Conservation (phyloP, 225 moss, liverwort and hornwort genomes). For the Pseudoscleropodium purum region DNA sequence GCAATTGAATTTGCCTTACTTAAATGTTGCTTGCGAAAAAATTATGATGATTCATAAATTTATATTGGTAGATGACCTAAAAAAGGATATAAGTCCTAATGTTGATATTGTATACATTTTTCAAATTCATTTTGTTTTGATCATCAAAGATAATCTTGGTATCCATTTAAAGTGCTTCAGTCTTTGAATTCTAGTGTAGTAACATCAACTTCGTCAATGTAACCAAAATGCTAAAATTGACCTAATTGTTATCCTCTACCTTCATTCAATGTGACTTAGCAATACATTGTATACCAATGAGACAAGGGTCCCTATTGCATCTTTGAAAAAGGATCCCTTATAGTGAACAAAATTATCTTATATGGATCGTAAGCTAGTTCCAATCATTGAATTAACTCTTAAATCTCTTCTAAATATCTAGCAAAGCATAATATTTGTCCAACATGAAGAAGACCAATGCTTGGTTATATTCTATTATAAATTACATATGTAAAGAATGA, state of each 20-base stretch:
- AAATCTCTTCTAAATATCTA: background rate
- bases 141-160: background rate
- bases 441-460: background rate
- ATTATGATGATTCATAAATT: background rate
- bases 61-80: background rate
- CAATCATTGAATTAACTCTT: background rate
- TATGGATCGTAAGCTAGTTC: fast-evolving
- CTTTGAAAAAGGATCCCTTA: fast-evolving
- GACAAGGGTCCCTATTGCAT: background rate
- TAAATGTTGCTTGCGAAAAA: background rate
- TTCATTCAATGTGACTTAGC: background rate
- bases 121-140: background rate
- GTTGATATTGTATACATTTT: background rate
- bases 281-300: background rate
- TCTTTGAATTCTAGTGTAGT: background rate
- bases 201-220: background rate
- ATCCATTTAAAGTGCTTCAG: background rate
- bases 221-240: background rate
- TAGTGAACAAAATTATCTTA: background rate
- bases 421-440: fast-evolving
- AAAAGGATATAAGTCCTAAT: background rate
- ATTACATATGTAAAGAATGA: no score
- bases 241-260: no score
- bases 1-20: background rate
- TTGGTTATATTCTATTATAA: background rate